Conservation (phyloP, 345 rosid species). For the Clarkia xantiana region DNA sequence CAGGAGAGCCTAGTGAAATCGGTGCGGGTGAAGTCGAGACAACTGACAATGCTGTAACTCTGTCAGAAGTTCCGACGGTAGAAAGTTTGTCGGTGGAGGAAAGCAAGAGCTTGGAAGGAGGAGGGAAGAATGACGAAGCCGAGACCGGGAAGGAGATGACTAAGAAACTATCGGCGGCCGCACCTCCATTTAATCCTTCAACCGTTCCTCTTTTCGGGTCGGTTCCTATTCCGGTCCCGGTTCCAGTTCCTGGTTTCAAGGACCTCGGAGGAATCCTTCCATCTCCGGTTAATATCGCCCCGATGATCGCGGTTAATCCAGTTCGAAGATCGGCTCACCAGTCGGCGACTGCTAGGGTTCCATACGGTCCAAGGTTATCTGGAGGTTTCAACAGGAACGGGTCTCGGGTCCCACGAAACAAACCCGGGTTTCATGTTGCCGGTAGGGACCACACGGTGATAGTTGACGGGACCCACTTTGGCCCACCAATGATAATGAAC, state of each 20-base stretch:
- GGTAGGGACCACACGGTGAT: slow-evolving; percentile 23
- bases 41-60: slow-evolving; percentile 16
- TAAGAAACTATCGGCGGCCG: slow-evolving; percentile 90
- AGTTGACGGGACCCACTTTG: slow-evolving; percentile 42
- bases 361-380: slow-evolving; percentile 94
- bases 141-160: slow-evolving; percentile 60
- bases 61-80: slow-evolving; percentile 15
- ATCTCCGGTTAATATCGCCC: slow-evolving; percentile 76
- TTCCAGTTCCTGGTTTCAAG: slow-evolving; percentile 56
- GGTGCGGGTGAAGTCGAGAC: slow-evolving; percentile 17
- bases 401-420: slow-evolving; percentile 48
- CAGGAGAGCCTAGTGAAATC: slow-evolving; percentile 15
- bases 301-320: slow-evolving; percentile 59
- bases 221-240: slow-evolving; percentile 43
- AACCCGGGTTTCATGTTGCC: slow-evolving; percentile 39
- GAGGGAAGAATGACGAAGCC: slow-evolving; percentile 47
- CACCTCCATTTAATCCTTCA: slow-evolving; percentile 89
- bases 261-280: slow-evolving; percentile 88
- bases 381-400: slow-evolving; percentile 76
- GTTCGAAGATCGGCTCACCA: slow-evolving; percentile 82
- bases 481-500: slow-evolving; percentile 74
- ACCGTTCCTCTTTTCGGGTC: slow-evolving; percentile 66
- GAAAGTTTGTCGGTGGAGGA: slow-evolving; percentile 11
- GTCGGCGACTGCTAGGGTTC: slow-evolving; percentile 88
- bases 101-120: slow-evolving; percentile 24